A percentile compares a stretch with the other conserved stretches of the same genome.
phyloP scores from a whole-genome alignment of 2,329 filamentous ascomycete genomes.

The Aureobasidium subglaciale region DNA sequence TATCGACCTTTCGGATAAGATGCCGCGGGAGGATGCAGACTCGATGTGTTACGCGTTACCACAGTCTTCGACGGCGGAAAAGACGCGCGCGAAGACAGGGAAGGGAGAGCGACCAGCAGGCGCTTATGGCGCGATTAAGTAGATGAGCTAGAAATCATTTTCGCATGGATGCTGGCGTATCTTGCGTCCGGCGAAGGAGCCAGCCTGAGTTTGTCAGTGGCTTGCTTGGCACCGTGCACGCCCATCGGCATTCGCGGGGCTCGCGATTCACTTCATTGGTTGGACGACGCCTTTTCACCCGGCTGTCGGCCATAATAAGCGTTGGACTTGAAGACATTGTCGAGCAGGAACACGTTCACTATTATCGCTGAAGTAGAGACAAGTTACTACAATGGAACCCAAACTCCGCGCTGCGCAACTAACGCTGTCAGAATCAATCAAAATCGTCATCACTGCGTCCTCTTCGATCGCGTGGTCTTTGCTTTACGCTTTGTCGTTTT shows the following conservation, averaged over 20 bases:
- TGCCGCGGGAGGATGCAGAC: neutral
- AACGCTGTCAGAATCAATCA: conserved; percentile 1
- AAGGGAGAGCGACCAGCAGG: conserved; percentile 1
- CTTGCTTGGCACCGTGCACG: conserved; percentile 6
- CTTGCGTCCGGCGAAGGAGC: conserved; percentile 11
- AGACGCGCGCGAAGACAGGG: conserved; percentile 1
- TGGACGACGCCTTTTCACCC: neutral
- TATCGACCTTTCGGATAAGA: neutral
- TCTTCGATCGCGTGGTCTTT: conserved; percentile 12
- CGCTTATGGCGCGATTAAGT: conserved; percentile 10
- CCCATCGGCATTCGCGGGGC: neutral
- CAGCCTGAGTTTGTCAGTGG: conserved; percentile 12
- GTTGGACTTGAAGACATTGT: neutral
- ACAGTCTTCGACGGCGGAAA: neutral
- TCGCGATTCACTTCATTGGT: neutral
- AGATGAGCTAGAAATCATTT: conserved; percentile 14
- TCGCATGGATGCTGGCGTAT: conserved; percentile 13
- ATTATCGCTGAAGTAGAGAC: neutral
- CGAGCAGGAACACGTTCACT: neutral
- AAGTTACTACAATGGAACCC: neutral
- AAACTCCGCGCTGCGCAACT: conserved; percentile 7
- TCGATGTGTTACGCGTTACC: neutral
- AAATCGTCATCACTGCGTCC: conserved; percentile 1
- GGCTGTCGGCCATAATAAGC: neutral
- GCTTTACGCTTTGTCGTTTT: conserved; percentile 13